Conservation (phyloP, 1,284 basidiomycete species). For the Trametes polyzona region DNA sequence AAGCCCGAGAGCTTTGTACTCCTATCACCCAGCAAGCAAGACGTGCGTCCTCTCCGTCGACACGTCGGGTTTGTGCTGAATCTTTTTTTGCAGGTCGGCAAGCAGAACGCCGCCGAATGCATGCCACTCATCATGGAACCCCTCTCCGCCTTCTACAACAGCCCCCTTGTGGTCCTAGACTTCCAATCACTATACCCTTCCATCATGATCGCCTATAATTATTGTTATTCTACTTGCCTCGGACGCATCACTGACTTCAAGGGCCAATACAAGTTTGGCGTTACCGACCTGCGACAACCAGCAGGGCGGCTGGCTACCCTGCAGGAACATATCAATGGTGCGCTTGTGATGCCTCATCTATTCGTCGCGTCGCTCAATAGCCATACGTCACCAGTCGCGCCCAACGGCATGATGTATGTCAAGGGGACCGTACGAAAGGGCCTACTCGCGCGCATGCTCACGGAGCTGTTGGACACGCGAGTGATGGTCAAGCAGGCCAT, state of each 20-base stretch:
- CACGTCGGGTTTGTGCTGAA: not conserved
- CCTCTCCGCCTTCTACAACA: slow-evolving; percentile 89
- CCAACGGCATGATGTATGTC: slow-evolving; percentile 95
- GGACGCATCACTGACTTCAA: slow-evolving; percentile 86
- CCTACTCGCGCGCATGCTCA: slow-evolving; percentile 89
- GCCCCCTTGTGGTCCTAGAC: slow-evolving; percentile 91
- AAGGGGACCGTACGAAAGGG: slow-evolving; percentile 86
- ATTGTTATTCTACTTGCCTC: slow-evolving; percentile 97
- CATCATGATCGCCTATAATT: slow-evolving; percentile 98
- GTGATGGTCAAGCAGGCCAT: slow-evolving; percentile 98
- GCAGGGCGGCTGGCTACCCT: slow-evolving; percentile 72
- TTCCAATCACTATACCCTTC: slow-evolving; percentile 97
- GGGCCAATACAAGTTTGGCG: slow-evolving; percentile 88
- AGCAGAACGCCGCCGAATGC: slow-evolving; percentile 95
- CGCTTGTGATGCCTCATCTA: slow-evolving; percentile 1
- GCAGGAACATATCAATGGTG: slow-evolving; percentile 77
- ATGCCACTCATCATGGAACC: slow-evolving; percentile 97
- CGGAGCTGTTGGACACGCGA: slow-evolving; percentile 92
- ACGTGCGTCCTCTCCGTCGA: slow-evolving; percentile 55
- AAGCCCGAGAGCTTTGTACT: slow-evolving; percentile 95
- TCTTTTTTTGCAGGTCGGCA: slow-evolving; percentile 70
- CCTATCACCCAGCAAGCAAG: slow-evolving; percentile 82
- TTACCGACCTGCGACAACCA: slow-evolving; percentile 75
- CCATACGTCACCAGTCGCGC: slow-evolving; percentile 66
- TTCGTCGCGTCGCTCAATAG: not conserved